phyloP scores from a whole-genome alignment of 2,329 filamentous ascomycete species.

The Trichoderma afroharzianum region DNA sequence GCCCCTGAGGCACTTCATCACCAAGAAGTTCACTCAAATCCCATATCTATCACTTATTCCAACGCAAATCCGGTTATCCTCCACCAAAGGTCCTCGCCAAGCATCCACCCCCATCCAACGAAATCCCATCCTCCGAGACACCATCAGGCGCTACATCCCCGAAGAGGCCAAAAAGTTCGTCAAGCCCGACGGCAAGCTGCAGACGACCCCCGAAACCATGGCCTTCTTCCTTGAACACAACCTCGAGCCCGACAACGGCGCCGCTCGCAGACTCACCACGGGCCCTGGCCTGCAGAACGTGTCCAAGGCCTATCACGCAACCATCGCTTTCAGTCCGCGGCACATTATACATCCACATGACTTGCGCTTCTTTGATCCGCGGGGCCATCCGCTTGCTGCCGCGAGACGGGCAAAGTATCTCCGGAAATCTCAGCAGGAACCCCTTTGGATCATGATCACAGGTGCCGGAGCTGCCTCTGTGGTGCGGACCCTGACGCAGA shows the following conservation, averaged over 20 bases:
- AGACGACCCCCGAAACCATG: constrained; percentile 28
- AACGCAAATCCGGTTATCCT: background rate
- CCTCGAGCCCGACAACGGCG: constrained; percentile 26
- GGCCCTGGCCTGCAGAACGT: constrained; percentile 18
- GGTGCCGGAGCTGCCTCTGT: constrained; percentile 19
- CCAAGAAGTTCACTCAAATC: background rate
- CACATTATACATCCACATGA: constrained; percentile 35
- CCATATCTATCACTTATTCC: background rate
- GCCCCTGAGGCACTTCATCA: background rate
- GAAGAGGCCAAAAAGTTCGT: constrained; percentile 23
- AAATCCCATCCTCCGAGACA: background rate
- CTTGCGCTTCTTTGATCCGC: constrained; percentile 31
- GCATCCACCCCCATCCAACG: constrained; percentile 1
- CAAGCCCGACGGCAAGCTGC: constrained; percentile 24
- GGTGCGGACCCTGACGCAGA: constrained; percentile 26
- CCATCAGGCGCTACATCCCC: constrained; percentile 23
- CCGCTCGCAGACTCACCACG: constrained; percentile 17
- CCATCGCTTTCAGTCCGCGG: constrained; percentile 25
- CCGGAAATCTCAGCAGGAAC: constrained; percentile 25
- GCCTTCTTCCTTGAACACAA: constrained; percentile 27
- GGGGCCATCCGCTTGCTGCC: constrained; percentile 31
- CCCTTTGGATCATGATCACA: constrained; percentile 33
- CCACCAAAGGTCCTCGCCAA: background rate
- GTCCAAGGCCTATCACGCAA: constrained; percentile 22
- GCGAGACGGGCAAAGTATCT: constrained; percentile 27